phyloP scores from a whole-genome alignment of 2,329 filamentous ascomycete species.

The Paramyrothecium sp. region DNA sequence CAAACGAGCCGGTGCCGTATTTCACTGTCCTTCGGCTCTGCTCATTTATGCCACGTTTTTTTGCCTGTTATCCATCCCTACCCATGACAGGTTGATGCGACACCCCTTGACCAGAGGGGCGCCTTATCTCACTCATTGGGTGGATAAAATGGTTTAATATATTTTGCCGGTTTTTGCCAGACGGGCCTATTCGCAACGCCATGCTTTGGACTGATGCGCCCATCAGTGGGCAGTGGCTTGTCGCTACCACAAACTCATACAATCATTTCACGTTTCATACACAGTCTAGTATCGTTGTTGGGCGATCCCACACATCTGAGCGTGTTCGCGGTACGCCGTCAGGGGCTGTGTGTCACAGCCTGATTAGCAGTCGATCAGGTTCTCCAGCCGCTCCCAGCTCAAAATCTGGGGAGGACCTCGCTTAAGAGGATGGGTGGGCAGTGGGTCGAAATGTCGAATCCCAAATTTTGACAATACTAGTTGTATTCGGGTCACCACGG shows the following conservation, averaged over 20 bases:
- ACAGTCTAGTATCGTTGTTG: not conserved
- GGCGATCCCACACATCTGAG: not conserved
- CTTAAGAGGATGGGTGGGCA: not conserved
- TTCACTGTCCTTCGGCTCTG: not conserved
- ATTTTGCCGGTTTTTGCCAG: constrained; percentile 24
- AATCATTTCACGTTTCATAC: not conserved
- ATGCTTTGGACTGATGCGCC: not conserved
- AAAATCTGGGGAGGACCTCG: not conserved
- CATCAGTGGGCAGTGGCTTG: not conserved
- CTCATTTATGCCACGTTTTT: constrained; percentile 12
- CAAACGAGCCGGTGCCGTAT: not conserved
- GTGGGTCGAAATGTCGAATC: not conserved
- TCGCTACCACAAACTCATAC: not conserved
- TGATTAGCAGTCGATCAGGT: not conserved
- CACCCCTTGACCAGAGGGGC: constrained; percentile 2
- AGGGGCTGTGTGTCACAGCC: not conserved
- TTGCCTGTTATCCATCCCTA: not conserved
- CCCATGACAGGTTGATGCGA: not conserved
- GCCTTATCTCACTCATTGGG: constrained; percentile 7
- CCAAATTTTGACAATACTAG: too few relatives aligned
- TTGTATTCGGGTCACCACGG: too few relatives aligned
- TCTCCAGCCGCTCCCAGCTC: not conserved
- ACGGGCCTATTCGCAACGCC: constrained; percentile 10
- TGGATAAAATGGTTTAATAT: constrained; percentile 17
- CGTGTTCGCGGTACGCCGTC: not conserved